Conservation (phyloP, 805 yeast genomes). For the Blastobotrys americana region DNA sequence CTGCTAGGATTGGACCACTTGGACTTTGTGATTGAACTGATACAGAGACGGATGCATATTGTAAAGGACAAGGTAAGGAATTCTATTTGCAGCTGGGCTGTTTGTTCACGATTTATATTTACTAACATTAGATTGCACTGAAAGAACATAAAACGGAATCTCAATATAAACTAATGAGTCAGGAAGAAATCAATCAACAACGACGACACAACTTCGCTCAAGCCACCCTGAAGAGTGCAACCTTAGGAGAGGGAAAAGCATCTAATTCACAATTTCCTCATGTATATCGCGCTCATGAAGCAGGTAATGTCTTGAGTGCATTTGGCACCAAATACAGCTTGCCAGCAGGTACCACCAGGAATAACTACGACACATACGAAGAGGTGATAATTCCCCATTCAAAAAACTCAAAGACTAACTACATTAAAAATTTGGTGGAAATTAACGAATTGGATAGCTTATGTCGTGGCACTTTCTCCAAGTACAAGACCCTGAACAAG, state of each 20-base stretch:
- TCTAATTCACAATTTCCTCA: conserved; percentile 64
- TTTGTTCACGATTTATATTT: no score
- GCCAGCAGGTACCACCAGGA: conserved; percentile 67
- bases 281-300: conserved; percentile 66
- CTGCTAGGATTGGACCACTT: conserved; percentile 80
- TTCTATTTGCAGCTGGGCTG: no score
- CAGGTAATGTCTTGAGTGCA: conserved; percentile 62
- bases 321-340: conserved; percentile 74
- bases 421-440: conserved; percentile 42
- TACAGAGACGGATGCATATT: conserved; percentile 33
- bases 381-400: conserved; percentile 80
- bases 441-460: conserved; percentile 62
- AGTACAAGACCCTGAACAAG: conserved; percentile 69
- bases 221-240: conserved; percentile 17
- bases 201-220: conserved; percentile 19
- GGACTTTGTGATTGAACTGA: conserved; percentile 61
- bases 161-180: conserved; percentile 9
- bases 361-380: conserved; percentile 47
- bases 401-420: conserved; percentile 31
- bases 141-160: background rate
- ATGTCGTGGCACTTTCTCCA: conserved; percentile 78
- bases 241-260: conserved; percentile 25
- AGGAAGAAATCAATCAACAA: conserved; percentile 18
- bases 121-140: conserved; percentile 14
- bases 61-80: conserved; percentile 27